Evolutionary conservation across 106 monocot species (phyloP), one percentile per base, ranked within the genome.

Genomic region (Narthecium ossifragum): DNA sequence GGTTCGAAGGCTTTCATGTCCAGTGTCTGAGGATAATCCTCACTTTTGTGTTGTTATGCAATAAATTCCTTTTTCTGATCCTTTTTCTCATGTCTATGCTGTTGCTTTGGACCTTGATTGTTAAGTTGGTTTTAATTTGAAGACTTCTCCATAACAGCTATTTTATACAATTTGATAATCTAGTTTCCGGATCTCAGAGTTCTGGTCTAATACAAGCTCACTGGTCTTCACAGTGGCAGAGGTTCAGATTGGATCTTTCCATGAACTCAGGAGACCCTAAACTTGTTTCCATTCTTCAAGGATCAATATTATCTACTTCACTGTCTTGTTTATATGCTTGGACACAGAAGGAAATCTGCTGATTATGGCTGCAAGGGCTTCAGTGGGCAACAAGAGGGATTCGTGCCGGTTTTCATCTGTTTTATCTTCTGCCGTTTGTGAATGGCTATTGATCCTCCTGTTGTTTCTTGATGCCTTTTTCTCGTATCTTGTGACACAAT

Each of bases 401-500:
- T 57, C 34, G 37, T n/a, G 48, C 49, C 38, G 60, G 18, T 66
- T 87, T 23, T 71, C 55, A 22, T 51, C 73, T 37, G 72, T 51
- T 47, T 33, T 98, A 18, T 84, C 76, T 33, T 84, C 83, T 26
- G 86, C 86, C 31, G 75, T 73, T 23, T 63, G 73, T 1, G 90
- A 98, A 69, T 81, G 86, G 86, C 10, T 90, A 10, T 57, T 98
- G 69, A 86, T 98, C 32, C 34, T 81, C 36, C 57, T 98, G 20
- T 51, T 90, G 53, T 71, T 79, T 25, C 15, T 81, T 13, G 71
- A 87, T 61, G 82, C 78, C 1, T 53, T 80, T 13, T 70, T 69
- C 25, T 79, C 78, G 62, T 90, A 76, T 51, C 18, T 90, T 21
- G 76, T 77, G 31, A 72, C 83, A 15, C 90, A 74, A 57, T 79